Evolutionary conservation across 129 eudicot genomes (phyloP).

Genomic region (Flaveria sonorensis): DNA sequence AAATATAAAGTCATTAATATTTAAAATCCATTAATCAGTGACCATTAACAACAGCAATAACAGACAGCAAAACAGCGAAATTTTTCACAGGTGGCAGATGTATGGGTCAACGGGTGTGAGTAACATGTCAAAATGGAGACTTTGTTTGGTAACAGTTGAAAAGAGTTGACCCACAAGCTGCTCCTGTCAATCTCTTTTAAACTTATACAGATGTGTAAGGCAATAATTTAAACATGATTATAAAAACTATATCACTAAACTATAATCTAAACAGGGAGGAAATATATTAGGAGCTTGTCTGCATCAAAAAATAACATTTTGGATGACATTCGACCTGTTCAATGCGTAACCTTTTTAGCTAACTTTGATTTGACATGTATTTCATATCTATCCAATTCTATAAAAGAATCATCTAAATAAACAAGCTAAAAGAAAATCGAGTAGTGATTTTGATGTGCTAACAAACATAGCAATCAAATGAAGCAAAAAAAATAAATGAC

Average conservation of each 20-base stretch:
- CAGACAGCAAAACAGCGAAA: no score
- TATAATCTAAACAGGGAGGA: neutral
- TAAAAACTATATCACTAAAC: neutral
- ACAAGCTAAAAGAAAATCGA: neutral
- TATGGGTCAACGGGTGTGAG: neutral
- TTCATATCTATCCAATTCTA: neutral
- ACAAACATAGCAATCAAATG: slow-evolving; percentile 3
- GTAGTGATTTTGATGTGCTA: neutral
- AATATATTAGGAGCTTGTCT: neutral
- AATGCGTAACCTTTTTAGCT: neutral
- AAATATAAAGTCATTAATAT: neutral
- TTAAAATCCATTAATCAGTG: slow-evolving; percentile 4
- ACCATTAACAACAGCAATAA: neutral
- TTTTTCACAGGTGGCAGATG: neutral
- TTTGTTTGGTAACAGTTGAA: neutral
- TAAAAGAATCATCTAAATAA: neutral
- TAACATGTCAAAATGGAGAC: neutral
- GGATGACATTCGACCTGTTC: neutral
- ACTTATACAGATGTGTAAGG: neutral
- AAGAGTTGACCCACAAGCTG: neutral
- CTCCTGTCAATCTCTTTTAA: neutral
- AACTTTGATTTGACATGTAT: neutral
- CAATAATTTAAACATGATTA: neutral
- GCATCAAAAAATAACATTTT: neutral
- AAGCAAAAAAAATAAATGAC: neutral